Conservation (phyloP, 257 asterid species). For the Salvia hispanica region DNA sequence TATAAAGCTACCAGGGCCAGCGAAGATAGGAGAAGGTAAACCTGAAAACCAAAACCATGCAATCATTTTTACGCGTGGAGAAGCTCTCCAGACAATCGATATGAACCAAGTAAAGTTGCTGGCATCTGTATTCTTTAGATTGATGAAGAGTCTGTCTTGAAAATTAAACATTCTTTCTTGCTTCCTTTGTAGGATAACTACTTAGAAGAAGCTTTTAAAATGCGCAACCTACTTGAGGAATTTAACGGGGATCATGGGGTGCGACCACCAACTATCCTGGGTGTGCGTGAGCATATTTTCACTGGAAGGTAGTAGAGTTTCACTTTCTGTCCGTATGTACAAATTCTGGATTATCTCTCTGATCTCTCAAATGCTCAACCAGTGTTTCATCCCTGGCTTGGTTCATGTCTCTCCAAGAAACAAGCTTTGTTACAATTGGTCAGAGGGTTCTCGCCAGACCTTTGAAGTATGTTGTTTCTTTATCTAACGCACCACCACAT, state of each 20-base stretch:
- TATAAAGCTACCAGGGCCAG: constrained; percentile 91
- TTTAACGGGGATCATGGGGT: constrained; percentile 97
- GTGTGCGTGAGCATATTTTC: constrained; percentile 96
- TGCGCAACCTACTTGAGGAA: constrained; percentile 97
- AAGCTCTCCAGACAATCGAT: constrained; percentile 98
- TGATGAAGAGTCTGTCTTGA: constrained; percentile 9
- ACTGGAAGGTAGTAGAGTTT: constrained; percentile 76
- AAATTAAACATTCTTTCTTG: constrained; percentile 24
- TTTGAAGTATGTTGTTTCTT: constrained; percentile 64
- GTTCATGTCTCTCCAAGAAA: constrained; percentile 99
- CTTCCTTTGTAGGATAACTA: constrained; percentile 72
- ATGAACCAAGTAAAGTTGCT: constrained; percentile 84
- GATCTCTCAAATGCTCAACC: constrained; percentile 34
- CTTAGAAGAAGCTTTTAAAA: constrained; percentile 96
- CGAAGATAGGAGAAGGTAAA: constrained; percentile 96
- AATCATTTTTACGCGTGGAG: constrained; percentile 87
- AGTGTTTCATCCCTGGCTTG: constrained; percentile 99
- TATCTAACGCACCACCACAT: constrained; percentile 8
- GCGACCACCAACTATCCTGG: constrained; percentile 89
- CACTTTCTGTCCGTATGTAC: constrained; percentile 11
- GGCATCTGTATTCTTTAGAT: constrained; percentile 23
- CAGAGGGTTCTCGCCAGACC: constrained; percentile 99
- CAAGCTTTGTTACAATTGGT: constrained; percentile 98
- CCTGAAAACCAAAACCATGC: constrained; percentile 99
- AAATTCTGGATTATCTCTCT: constrained; percentile 22